phyloP scores from a whole-genome alignment of 2,329 filamentous ascomycete species.

The Fusarium concolor region DNA sequence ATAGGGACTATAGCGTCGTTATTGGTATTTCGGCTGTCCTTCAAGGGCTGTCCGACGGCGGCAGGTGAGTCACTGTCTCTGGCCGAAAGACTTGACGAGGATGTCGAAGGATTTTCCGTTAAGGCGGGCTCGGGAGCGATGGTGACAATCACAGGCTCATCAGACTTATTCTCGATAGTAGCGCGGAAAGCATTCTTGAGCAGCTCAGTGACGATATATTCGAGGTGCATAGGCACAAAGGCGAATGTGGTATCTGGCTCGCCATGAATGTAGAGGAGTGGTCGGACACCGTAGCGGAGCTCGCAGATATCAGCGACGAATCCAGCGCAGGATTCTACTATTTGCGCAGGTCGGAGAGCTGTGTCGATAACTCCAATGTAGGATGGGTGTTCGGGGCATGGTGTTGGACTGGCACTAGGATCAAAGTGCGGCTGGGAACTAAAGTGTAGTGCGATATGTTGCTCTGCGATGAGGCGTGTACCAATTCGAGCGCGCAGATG shows the following conservation, averaged over 20 bases:
- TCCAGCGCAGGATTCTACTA: slow-evolving; percentile 85
- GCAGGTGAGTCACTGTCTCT: slow-evolving; percentile 1
- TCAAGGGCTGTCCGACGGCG: slow-evolving; percentile 9
- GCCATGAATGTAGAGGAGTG: slow-evolving; percentile 83
- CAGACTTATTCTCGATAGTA: slow-evolving; percentile 85
- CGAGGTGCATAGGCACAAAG: slow-evolving; percentile 93
- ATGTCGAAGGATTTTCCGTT: slow-evolving; percentile 42
- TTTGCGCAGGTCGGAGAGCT: slow-evolving; percentile 80
- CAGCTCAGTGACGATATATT: slow-evolving; percentile 96
- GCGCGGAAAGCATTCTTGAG: slow-evolving; percentile 97
- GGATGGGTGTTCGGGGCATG: slow-evolving; percentile 65
- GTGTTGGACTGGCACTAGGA: slow-evolving; percentile 61
- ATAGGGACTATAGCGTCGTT: slow-evolving; percentile 66
- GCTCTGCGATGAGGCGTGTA: slow-evolving; percentile 92
- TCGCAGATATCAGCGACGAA: slow-evolving; percentile 98
- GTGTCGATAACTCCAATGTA: slow-evolving; percentile 98
- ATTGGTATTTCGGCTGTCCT: slow-evolving; percentile 54
- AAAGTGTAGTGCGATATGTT: slow-evolving; percentile 91
- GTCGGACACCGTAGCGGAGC: slow-evolving; percentile 91
- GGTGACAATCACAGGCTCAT: slow-evolving; percentile 89
- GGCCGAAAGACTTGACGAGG: slow-evolving; percentile 46
- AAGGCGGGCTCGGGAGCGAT: slow-evolving; percentile 77
- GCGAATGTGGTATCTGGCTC: slow-evolving; percentile 90
- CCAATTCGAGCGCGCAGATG: slow-evolving; percentile 94
- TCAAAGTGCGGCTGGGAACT: slow-evolving; percentile 76